Conservation (phyloP, 306 rosid genomes). For the Rubus idaeus region DNA sequence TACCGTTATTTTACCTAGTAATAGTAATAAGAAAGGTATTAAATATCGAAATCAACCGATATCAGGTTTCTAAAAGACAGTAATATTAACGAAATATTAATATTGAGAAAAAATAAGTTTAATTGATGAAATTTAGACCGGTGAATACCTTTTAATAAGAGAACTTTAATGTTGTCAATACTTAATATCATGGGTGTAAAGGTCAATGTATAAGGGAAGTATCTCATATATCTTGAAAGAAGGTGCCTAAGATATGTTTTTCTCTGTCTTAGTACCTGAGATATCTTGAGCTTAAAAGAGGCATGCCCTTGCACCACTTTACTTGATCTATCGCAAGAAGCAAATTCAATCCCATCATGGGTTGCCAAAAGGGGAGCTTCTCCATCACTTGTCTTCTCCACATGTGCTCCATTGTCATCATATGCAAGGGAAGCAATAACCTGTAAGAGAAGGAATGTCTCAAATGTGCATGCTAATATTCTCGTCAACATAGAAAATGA, state of each 20-base stretch:
- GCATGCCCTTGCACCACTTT: slow-evolving; percentile 82
- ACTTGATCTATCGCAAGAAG: slow-evolving; percentile 65
- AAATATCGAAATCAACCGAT: not conserved
- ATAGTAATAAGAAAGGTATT: not conserved
- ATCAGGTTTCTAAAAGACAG: not conserved
- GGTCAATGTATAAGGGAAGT: not conserved
- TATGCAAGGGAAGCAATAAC: slow-evolving; percentile 84
- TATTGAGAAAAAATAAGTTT: not conserved
- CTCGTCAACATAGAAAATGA: slow-evolving; percentile 12
- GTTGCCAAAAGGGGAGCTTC: slow-evolving; percentile 86
- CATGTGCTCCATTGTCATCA: slow-evolving; percentile 64
- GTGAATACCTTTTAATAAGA: not conserved
- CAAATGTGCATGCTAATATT: slow-evolving; percentile 20
- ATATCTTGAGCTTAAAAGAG: slow-evolving; percentile 90
- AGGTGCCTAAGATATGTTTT: not conserved
- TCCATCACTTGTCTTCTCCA: slow-evolving; percentile 72
- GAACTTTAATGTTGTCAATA: not conserved
- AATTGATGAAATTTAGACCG: not conserved
- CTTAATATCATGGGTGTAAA: not conserved
- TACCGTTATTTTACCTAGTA: not conserved
- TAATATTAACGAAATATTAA: not conserved
- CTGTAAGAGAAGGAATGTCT: slow-evolving; percentile 38
- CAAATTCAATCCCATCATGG: slow-evolving; percentile 77
- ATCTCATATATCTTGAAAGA: slow-evolving; percentile 10
- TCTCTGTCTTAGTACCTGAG: slow-evolving; percentile 60